These are phyloP conservation scores for Logfia minima DNA, from an alignment of 129 eudicot species.

Conservation along the genomic window DNA sequence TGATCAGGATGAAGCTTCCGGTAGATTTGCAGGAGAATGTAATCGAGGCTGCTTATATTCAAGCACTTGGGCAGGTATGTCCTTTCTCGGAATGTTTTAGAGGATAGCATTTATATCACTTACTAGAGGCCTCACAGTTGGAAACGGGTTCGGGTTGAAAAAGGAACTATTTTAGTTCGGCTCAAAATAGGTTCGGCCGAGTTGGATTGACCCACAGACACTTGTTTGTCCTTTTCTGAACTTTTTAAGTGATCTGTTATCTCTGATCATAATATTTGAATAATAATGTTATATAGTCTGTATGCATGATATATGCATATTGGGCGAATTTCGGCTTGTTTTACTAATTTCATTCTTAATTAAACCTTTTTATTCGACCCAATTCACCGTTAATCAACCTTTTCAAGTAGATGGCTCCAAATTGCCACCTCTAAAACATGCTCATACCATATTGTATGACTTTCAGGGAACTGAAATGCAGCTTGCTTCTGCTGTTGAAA, in stretches of 20 bases:
- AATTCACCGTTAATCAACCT: neutral
- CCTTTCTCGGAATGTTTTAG: neutral
- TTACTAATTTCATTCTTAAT: too few species aligned
- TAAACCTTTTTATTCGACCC: neutral
- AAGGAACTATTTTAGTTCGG: too few species aligned
- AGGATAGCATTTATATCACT: neutral
- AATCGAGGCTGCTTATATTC: conserved; percentile 72
- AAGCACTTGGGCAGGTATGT: conserved; percentile 85
- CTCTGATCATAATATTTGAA: too few species aligned
- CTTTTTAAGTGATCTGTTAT: too few species aligned
- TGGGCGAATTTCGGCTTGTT: too few species aligned
- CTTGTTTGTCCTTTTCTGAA: too few species aligned
- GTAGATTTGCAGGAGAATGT: conserved; percentile 69
- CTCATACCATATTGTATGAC: conserved; percentile 10
- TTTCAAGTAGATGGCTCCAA: neutral
- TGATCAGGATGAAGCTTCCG: conserved; percentile 65
- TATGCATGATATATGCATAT: too few species aligned
- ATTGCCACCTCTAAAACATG: conserved; percentile 3
- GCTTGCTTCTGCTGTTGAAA: conserved; percentile 79
- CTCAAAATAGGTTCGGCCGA: too few species aligned
- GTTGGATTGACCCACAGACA: too few species aligned
- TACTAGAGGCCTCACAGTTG: too few species aligned
- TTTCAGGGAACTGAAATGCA: conserved; percentile 94
- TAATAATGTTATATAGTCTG: too few species aligned
- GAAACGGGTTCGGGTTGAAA: too few species aligned